A percentile compares a stretch with the other conserved stretches of the same genome.
phyloP scores from a whole-genome alignment of 2,329 filamentous ascomycete species.

The Ophiostoma ulmi region DNA sequence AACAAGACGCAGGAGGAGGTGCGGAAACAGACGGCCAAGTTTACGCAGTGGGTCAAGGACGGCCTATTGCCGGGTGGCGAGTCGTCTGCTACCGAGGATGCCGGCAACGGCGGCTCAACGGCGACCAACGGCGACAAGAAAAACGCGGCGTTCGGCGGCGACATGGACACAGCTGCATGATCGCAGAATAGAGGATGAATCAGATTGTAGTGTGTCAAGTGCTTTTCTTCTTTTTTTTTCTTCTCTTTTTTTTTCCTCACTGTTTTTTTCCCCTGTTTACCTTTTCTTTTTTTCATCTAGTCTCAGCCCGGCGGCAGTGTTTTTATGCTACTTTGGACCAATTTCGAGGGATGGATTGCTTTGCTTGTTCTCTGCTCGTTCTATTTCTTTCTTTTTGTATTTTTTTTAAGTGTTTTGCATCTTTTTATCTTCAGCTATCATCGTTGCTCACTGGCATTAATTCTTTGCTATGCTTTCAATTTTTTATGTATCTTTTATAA shows the following conservation, averaged over 20 bases:
- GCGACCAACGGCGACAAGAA: constrained; percentile 11
- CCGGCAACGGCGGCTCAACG: neutral
- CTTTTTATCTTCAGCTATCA: constrained; percentile 4
- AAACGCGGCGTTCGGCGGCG: neutral
- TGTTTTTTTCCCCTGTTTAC: neutral
- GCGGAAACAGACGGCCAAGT: constrained; percentile 66
- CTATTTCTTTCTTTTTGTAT: constrained; percentile 1
- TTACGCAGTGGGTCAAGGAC: constrained; percentile 50
- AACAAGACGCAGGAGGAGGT: constrained; percentile 72
- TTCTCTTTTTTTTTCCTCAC: constrained; percentile 14
- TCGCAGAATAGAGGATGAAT: constrained; percentile 9
- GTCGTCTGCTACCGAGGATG: neutral
- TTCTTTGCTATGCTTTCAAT: neutral
- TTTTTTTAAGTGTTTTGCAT: neutral
- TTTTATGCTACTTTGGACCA: neutral
- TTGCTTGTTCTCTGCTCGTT: constrained; percentile 6
- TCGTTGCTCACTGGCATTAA: neutral
- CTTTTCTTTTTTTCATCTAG: neutral
- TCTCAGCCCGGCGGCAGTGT: constrained; percentile 10
- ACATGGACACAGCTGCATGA: constrained; percentile 23
- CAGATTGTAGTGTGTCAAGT: neutral
- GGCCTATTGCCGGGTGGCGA: constrained; percentile 32
- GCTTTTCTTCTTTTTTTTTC: neutral
- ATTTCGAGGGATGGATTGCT: neutral
- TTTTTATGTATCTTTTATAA: neutral